A percentile compares a stretch with the other conserved stretches of the same genome.
Evolutionary conservation across 495 filamentous ascomycete genomes (phyloP).

Genomic region (Neurospora sp.): DNA sequence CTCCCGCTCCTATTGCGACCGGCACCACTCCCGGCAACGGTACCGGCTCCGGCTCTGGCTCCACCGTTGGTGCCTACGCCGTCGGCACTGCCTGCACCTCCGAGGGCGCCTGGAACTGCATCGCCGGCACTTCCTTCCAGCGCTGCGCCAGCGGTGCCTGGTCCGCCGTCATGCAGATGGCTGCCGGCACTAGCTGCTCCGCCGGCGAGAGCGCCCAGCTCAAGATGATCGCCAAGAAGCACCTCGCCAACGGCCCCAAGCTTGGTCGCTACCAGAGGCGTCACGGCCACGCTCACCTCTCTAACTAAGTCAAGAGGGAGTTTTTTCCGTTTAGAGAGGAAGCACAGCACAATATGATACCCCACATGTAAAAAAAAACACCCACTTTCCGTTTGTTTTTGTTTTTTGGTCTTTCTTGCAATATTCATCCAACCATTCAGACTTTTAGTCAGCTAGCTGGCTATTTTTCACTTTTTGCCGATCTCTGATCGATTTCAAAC

Average conservation of each 20-base stretch:
- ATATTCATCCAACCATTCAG: background rate
- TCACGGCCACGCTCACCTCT: background rate
- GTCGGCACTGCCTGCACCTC: conserved; percentile 34
- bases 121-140: conserved; percentile 49
- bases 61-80: conserved; percentile 19
- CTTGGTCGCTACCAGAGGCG: background rate
- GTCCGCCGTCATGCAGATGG: conserved; percentile 42
- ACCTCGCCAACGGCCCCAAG: background rate
- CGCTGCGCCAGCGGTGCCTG: conserved; percentile 55
- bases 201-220: conserved; percentile 40
- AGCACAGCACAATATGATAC: background rate
- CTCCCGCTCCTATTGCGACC: conserved; percentile 7
- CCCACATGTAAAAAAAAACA: background rate
- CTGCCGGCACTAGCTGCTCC: conserved; percentile 49
- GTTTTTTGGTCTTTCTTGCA: background rate
- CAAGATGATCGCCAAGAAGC: conserved; percentile 8
- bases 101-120: conserved; percentile 57
- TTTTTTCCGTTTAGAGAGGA: background rate
- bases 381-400: background rate
- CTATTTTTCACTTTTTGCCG: background rate
- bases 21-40: conserved; percentile 5
- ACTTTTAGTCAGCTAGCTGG: background rate
- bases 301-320: background rate
- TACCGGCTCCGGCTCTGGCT: conserved; percentile 7
- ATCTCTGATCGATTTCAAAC: background rate